Conservation (phyloP, 2,329 filamentous ascomycete genomes). For the Colletotrichum tabaci region DNA sequence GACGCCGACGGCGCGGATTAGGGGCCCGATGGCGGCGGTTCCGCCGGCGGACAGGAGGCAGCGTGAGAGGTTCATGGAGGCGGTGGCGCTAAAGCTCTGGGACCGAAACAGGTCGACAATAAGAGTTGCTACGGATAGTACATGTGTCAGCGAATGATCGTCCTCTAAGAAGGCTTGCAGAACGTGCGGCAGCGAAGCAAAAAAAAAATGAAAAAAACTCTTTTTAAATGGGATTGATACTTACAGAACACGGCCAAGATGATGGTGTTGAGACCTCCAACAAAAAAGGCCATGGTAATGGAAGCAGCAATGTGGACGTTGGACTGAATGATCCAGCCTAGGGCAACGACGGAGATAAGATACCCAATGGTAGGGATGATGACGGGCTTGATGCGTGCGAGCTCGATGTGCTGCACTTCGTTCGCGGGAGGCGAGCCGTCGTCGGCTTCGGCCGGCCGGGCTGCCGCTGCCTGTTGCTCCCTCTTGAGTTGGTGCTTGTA, state of each 20-base stretch:
- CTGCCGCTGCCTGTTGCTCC: not conserved
- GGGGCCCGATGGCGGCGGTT: slow-evolving; percentile 4
- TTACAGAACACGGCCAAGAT: slow-evolving; percentile 10
- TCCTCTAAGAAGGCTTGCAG: not conserved
- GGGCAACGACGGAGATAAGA: slow-evolving; percentile 3
- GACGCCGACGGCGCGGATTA: slow-evolving; percentile 1
- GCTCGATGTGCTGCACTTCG: slow-evolving; percentile 13
- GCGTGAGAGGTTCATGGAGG: slow-evolving; percentile 2
- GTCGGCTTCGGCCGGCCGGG: not conserved
- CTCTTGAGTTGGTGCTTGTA: slow-evolving; percentile 7
- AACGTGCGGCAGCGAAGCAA: not conserved
- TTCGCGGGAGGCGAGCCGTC: not conserved
- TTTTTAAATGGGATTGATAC: not conserved
- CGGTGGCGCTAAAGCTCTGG: slow-evolving; percentile 8
- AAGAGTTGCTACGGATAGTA: not conserved
- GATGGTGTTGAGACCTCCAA: slow-evolving; percentile 3
- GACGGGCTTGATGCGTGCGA: slow-evolving; percentile 5
- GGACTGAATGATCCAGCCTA: slow-evolving; percentile 1
- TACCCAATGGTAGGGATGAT: slow-evolving; percentile 1
- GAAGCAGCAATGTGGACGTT: slow-evolving; percentile 1
- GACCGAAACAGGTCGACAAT: slow-evolving; percentile 3
- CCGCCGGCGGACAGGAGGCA: slow-evolving; percentile 4
- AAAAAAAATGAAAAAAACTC: no score
- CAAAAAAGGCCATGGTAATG: slow-evolving; percentile 7
- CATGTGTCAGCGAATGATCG: not conserved